Conservation (phyloP, 805 yeast genomes). For the Nakazawaea populi region DNA sequence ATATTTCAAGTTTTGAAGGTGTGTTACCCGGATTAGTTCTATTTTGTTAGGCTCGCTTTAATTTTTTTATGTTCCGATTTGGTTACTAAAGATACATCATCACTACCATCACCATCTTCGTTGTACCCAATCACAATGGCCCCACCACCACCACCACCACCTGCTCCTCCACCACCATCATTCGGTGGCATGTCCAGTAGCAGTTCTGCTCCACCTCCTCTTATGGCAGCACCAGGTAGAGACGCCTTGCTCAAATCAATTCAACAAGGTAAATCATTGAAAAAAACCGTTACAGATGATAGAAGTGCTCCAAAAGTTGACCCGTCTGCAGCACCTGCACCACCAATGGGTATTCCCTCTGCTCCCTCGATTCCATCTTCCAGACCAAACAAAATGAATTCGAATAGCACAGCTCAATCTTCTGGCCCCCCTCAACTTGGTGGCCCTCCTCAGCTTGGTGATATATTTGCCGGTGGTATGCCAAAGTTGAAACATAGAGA, state of each 20-base stretch:
- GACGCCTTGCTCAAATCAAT: constrained; percentile 75
- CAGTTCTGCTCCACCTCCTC: constrained; percentile 24
- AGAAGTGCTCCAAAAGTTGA: constrained; percentile 56
- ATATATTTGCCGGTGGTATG: constrained; percentile 72
- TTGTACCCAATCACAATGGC: constrained; percentile 23
- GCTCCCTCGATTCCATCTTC: constrained; percentile 19
- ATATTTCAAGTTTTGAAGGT: too few species aligned
- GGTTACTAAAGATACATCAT: not conserved
- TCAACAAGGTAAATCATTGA: constrained; percentile 58
- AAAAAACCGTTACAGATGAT: constrained; percentile 60
- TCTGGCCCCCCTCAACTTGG: constrained; percentile 15
- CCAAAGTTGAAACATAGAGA: constrained; percentile 57
- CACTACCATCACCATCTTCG: not conserved
- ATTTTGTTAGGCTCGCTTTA: too few species aligned
- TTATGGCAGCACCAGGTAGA: constrained; percentile 28
- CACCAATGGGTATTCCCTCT: constrained; percentile 16
- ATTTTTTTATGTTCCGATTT: not conserved
- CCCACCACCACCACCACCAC: constrained; percentile 51
- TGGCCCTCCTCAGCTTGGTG: constrained; percentile 51
- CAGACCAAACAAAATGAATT: constrained; percentile 3
- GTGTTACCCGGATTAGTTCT: not conserved
- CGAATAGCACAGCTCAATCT: not conserved
- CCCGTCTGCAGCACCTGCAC: constrained; percentile 22
- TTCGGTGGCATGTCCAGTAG: constrained; percentile 27
- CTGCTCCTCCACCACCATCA: constrained; percentile 53